Conservation (phyloP, 192 early-diverging fungal genomes). For the Coemansia sp. region DNA sequence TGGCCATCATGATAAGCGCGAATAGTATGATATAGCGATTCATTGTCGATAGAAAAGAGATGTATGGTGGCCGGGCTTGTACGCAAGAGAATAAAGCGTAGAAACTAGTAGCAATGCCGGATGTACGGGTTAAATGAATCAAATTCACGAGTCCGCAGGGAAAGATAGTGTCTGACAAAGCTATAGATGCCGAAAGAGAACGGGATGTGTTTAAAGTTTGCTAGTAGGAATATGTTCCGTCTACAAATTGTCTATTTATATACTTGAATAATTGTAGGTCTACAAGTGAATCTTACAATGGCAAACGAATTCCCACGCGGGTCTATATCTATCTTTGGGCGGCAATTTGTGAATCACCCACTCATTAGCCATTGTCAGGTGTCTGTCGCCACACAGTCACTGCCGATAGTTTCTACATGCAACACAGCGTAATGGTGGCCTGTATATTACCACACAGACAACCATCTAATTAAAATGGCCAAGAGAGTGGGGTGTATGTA, state of each 20-base stretch:
- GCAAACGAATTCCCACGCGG: not conserved
- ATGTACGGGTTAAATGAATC: not conserved
- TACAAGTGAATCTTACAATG: not conserved
- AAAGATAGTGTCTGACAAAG: not conserved
- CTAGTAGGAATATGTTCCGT: not conserved
- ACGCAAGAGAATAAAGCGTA: not conserved
- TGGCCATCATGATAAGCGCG: not conserved
- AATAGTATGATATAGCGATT: not conserved
- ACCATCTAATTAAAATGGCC: not conserved
- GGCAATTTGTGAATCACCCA: constrained; percentile 2
- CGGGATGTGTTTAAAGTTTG: not conserved
- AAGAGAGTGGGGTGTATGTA: not conserved
- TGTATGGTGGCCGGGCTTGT: not conserved
- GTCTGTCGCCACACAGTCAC: not conserved
- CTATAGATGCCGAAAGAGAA: not conserved
- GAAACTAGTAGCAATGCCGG: not conserved
- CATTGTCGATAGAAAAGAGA: not conserved
- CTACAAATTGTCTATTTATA: not conserved
- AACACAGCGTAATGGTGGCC: not conserved
- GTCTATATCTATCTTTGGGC: constrained; percentile 1
- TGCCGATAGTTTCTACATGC: not conserved
- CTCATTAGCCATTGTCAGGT: constrained; percentile 1
- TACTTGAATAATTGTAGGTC: not conserved
- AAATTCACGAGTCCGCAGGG: not conserved
- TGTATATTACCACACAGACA: not conserved